phyloP scores from a whole-genome alignment of 208 protist species.

The Porcisia deanei region DNA sequence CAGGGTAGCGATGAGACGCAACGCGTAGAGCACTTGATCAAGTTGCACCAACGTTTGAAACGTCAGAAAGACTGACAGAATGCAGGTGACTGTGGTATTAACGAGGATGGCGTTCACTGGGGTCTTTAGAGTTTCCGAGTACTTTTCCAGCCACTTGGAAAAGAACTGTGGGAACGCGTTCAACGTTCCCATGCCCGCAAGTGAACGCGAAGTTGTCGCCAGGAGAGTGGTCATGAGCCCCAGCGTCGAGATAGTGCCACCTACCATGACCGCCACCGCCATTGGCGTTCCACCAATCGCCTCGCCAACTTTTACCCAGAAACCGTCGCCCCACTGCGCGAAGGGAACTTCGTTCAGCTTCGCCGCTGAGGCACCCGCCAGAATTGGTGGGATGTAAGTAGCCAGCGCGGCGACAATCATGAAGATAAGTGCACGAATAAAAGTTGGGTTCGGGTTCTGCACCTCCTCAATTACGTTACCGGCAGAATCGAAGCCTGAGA shows the following conservation, averaged over 20 bases:
- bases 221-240: conserved; percentile 87
- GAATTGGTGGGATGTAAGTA: conserved; percentile 87
- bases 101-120: conserved; percentile 82
- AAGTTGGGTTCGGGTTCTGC: conserved; percentile 79
- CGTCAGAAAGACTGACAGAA: conserved; percentile 69
- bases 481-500: conserved; percentile 89
- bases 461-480: conserved; percentile 92
- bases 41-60: conserved; percentile 84
- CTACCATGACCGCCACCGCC: conserved; percentile 75
- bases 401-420: conserved; percentile 78
- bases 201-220: conserved; percentile 81
- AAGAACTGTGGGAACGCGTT: conserved; percentile 79
- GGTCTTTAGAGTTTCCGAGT: conserved; percentile 56
- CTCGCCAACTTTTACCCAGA: conserved; percentile 86
- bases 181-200: conserved; percentile 87
- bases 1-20: conserved; percentile 81
- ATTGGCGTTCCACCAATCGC: conserved; percentile 81
- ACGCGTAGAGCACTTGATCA: conserved; percentile 86
- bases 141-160: conserved; percentile 65
- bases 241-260: conserved; percentile 79
- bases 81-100: conserved; percentile 72
- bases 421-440: conserved; percentile 80
- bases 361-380: conserved; percentile 70
- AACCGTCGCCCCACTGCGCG: conserved; percentile 82
- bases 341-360: conserved; percentile 60